A percentile compares a stretch with the other conserved stretches of the same genome.
phyloP scores from a whole-genome alignment of 768 basidiomycete species.

The Dacryopinax spathularia region DNA sequence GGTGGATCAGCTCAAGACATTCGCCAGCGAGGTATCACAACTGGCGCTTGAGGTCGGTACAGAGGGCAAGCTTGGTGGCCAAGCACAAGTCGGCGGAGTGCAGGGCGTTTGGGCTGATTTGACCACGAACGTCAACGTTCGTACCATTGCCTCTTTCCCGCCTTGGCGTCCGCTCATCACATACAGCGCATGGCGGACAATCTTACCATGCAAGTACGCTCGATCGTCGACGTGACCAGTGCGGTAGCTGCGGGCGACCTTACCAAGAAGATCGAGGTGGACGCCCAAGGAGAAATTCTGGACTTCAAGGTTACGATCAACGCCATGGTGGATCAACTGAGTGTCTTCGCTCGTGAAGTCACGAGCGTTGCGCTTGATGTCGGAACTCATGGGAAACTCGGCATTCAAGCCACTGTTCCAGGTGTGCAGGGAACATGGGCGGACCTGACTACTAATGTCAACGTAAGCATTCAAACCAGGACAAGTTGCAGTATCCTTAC shows the following conservation, averaged over 20 bases:
- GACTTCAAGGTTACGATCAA: conserved; percentile 75
- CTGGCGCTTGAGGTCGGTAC: conserved; percentile 35
- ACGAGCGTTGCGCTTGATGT: conserved; percentile 72
- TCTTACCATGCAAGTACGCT: conserved; percentile 66
- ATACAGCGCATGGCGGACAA: conserved; percentile 60
- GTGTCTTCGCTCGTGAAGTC: conserved; percentile 67
- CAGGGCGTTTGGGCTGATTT: conserved; percentile 28
- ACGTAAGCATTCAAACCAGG: conserved; percentile 73
- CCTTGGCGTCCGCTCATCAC: conserved; percentile 29
- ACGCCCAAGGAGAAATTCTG: conserved; percentile 73
- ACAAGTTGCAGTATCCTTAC: conserved; percentile 47
- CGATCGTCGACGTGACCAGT: conserved; percentile 72
- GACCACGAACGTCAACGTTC: conserved; percentile 46
- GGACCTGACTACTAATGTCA: conserved; percentile 78
- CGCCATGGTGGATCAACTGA: conserved; percentile 82
- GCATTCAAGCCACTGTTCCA: conserved; percentile 83
- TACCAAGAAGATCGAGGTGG: conserved; percentile 86
- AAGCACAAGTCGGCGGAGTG: conserved; percentile 29
- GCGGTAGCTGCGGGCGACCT: conserved; percentile 87
- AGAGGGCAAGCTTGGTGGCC: conserved; percentile 29
- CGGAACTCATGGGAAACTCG: conserved; percentile 82
- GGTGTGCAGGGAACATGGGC: conserved; percentile 92
- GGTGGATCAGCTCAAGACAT: conserved; percentile 28
- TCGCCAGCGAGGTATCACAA: conserved; percentile 41
- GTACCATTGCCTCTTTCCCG: conserved; percentile 17